A percentile compares a stretch with the other conserved stretches of the same genome.
Conservation (phyloP, 139 green algal species). For the Astrephomene gubernaculifera region DNA sequence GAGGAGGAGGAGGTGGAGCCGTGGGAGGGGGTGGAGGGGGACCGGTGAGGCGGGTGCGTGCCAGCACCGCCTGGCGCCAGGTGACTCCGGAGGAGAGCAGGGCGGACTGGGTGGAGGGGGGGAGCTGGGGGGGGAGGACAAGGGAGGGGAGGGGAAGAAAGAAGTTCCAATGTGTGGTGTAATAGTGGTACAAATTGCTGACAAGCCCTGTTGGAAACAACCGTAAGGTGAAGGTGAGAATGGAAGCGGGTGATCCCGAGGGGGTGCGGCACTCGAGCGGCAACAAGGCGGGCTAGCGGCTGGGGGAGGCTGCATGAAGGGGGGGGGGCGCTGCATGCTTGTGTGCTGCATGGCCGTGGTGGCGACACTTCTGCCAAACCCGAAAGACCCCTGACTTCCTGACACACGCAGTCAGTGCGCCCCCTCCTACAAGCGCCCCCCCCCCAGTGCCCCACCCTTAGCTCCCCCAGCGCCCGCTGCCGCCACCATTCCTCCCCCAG, state of each 20-base stretch:
- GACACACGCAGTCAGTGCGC: neutral
- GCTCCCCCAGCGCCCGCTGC: neutral
- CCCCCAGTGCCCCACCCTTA: neutral
- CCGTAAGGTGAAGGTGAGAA: neutral
- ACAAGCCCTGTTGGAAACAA: neutral
- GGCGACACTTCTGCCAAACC: neutral
- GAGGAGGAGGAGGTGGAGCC: neutral
- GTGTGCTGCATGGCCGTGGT: neutral
- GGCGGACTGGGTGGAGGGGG: neutral
- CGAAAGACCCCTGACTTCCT: neutral
- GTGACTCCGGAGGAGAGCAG: neutral
- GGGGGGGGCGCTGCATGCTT: neutral
- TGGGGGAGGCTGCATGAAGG: neutral
- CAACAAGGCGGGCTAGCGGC: neutral
- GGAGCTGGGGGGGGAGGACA: neutral
- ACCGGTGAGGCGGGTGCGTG: neutral
- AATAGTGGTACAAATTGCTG: no score
- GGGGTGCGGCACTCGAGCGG: neutral
- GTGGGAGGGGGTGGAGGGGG: neutral
- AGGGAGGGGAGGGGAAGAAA: neutral
- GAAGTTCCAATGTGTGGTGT: no score
- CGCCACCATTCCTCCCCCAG: conserved; percentile 2
- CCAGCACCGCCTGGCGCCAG: conserved; percentile 17
- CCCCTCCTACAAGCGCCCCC: neutral
- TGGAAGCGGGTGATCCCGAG: neutral